Conservation (phyloP, 2,329 filamentous ascomycete genomes). For the Aspergillus ustus region DNA sequence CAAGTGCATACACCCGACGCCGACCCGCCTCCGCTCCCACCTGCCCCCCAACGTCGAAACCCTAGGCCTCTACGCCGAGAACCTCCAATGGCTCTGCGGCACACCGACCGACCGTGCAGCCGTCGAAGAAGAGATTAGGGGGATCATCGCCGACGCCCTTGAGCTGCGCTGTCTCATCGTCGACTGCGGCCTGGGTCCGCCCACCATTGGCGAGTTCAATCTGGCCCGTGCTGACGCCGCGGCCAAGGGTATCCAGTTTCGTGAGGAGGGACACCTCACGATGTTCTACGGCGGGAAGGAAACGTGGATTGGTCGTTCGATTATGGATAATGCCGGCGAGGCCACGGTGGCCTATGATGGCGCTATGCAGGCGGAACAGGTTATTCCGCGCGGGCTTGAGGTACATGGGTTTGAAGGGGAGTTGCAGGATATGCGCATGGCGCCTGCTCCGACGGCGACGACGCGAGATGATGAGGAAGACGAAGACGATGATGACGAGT, state of each 20-base stretch:
- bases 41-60: slow-evolving; percentile 6
- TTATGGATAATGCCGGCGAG: not conserved
- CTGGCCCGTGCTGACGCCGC: not conserved
- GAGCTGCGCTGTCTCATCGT: not conserved
- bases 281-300: not conserved
- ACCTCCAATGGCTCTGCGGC: not conserved
- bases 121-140: not conserved
- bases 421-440: not conserved
- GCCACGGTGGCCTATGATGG: not conserved
- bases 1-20: not conserved
- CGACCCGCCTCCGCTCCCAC: not conserved
- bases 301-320: not conserved
- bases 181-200: not conserved
- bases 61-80: not conserved
- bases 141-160: not conserved
- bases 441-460: slow-evolving; percentile 10
- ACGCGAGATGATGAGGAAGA: not conserved
- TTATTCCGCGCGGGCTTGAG: not conserved
- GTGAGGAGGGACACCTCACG: not conserved
- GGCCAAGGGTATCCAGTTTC: not conserved
- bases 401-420: not conserved
- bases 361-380: not conserved
- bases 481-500: not conserved
- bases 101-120: not conserved
- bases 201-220: not conserved